These are phyloP conservation scores for Pseudozyma tsukubaensis DNA, from an alignment of 1,284 basidiomycete genomes.

Conservation along the genomic window DNA sequence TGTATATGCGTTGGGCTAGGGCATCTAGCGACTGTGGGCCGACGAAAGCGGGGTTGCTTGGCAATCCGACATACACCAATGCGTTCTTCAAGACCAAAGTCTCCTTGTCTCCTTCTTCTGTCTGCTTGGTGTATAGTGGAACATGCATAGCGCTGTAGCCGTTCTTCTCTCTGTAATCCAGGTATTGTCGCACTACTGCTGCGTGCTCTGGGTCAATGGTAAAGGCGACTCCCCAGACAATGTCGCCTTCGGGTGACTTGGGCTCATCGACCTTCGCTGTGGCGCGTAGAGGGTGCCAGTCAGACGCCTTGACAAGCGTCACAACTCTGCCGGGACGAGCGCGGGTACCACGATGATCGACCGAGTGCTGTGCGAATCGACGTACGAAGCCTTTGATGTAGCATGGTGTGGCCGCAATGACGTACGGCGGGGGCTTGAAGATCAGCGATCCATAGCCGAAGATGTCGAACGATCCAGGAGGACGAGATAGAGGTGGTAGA, in stretches of 20 bases:
- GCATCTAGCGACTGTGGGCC: constrained; percentile 79
- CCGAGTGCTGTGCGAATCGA: constrained; percentile 85
- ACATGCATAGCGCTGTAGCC: constrained; percentile 53
- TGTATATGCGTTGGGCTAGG: constrained; percentile 79
- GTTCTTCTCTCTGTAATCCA: constrained; percentile 87
- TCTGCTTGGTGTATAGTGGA: constrained; percentile 69
- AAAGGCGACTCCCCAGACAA: constrained; percentile 87
- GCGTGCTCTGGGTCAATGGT: constrained; percentile 82
- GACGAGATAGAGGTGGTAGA: constrained; percentile 33
- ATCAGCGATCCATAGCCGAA: constrained; percentile 67
- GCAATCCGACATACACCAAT: constrained; percentile 79
- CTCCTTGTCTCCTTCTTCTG: constrained; percentile 71
- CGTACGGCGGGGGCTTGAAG: constrained; percentile 68
- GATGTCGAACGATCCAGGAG: constrained; percentile 60
- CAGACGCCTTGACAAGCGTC: constrained; percentile 83
- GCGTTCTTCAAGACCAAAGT: constrained; percentile 73
- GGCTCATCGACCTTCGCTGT: constrained; percentile 73
- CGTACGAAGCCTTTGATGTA: constrained; percentile 87
- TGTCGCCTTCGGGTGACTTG: constrained; percentile 65
- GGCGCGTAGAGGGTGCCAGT: constrained; percentile 73
- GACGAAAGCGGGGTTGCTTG: constrained; percentile 83
- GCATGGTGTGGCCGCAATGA: constrained; percentile 72
- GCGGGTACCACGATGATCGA: constrained; percentile 76
- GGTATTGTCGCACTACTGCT: constrained; percentile 80
- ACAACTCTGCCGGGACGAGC: constrained; percentile 78